phyloP scores from a whole-genome alignment of 768 basidiomycete species.

The Termitomyces sp. region DNA sequence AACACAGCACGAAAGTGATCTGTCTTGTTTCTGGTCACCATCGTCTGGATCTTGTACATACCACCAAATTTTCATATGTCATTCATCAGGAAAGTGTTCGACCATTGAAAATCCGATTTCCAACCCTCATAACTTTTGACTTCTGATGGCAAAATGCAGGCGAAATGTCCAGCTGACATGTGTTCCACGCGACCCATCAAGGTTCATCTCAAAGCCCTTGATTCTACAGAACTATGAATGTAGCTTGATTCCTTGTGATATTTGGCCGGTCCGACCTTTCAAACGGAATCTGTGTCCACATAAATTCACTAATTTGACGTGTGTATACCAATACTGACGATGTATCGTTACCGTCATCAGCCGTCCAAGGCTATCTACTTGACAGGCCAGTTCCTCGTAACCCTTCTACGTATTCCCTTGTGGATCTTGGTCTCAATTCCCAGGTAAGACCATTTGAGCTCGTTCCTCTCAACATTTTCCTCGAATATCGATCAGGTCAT shows the following conservation, averaged over 20 bases:
- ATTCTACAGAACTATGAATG: not conserved
- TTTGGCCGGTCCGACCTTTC: no score
- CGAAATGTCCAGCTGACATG: not conserved
- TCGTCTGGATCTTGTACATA: not conserved
- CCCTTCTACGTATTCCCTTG: conserved; percentile 42
- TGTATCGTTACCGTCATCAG: conserved; percentile 35
- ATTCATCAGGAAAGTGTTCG: not conserved
- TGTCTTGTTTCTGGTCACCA: no score
- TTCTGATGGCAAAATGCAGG: not conserved
- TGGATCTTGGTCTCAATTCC: conserved; percentile 43
- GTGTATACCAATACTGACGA: conserved; percentile 18
- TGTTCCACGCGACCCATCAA: not conserved
- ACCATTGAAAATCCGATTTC: not conserved
- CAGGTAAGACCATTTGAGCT: conserved; percentile 21
- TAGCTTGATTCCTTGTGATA: not conserved
- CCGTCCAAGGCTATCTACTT: conserved; percentile 50
- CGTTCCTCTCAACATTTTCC: not conserved
- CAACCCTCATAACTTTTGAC: not conserved
- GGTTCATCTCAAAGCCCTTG: no score
- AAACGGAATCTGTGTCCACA: not conserved
- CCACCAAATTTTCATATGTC: not conserved
- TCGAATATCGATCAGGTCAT: conserved; percentile 25
- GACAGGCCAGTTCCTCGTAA: conserved; percentile 35
- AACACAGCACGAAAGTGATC: not conserved
- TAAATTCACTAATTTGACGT: not conserved